Conservation (phyloP, 2,329 filamentous ascomycete species). For the Thielaviopsis ethacetica region DNA sequence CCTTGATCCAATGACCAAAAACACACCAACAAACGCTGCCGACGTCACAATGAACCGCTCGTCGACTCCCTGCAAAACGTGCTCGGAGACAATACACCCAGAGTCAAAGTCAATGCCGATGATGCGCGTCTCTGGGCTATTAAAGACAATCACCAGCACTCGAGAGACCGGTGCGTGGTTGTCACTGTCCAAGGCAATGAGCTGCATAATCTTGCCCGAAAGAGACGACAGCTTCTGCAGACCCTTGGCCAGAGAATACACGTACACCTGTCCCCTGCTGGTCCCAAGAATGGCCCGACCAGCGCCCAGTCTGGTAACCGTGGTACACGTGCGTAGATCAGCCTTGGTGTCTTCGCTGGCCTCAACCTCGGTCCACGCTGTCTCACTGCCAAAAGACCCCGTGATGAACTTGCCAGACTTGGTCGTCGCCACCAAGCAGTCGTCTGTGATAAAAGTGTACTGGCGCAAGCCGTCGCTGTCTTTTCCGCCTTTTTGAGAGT, state of each 20-base stretch:
- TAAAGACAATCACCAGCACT: slow-evolving; percentile 30
- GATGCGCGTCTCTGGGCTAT: slow-evolving; percentile 26
- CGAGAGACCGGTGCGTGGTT: slow-evolving; percentile 16
- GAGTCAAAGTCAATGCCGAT: slow-evolving; percentile 23
- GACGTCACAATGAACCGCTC: slow-evolving; percentile 33
- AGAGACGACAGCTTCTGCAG: slow-evolving; percentile 23
- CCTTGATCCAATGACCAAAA: slow-evolving; percentile 38
- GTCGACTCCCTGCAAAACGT: slow-evolving; percentile 25
- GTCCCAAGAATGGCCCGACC: slow-evolving; percentile 32
- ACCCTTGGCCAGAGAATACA: slow-evolving; percentile 21
- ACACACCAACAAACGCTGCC: slow-evolving; percentile 23
- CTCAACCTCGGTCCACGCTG: slow-evolving; percentile 28
- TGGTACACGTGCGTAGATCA: slow-evolving; percentile 31
- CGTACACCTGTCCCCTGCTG: slow-evolving; percentile 30
- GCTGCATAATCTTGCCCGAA: slow-evolving; percentile 33
- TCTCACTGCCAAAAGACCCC: slow-evolving; percentile 20
- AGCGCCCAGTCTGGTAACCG: slow-evolving; percentile 24
- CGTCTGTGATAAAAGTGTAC: slow-evolving; percentile 44
- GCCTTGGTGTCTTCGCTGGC: slow-evolving; percentile 20
- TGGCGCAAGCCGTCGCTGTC: slow-evolving; percentile 33
- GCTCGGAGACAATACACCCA: slow-evolving; percentile 17
- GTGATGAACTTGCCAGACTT: slow-evolving; percentile 43
- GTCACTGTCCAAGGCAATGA: slow-evolving; percentile 21
- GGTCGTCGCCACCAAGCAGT: slow-evolving; percentile 38
- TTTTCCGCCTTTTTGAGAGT: slow-evolving; percentile 1